Base-by-base conservation (phyloP, 2,329 filamentous ascomycete species). In the Hymenoscyphus albidus region DNA sequence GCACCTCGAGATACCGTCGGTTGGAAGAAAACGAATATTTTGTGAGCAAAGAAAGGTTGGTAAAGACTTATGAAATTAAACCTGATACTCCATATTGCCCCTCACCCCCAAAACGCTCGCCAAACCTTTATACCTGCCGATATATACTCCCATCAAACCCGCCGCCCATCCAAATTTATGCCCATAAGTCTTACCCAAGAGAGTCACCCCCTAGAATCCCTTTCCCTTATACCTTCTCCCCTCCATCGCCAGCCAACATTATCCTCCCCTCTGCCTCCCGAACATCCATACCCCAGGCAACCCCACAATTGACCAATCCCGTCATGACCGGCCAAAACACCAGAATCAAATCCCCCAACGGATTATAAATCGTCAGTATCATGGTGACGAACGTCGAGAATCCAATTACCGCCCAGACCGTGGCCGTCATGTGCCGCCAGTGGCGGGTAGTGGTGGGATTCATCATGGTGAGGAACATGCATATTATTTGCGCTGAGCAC, bases 291-390 rank as follows among this genome's bases (percentile, higher is more conserved):
- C 18, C 13, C 18, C 40, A 7, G 7, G 12, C n/a, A 3, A 14
- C 38, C 38, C 32, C 14, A 40, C 57, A 59, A n/a, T 22, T 40
- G 16, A 27, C 57, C 1, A 22, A 27, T n/a, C 57, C 57, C 57
- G 38, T 59, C 38, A 59, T 59, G 5, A 59, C 38, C 16, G 57
- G 57, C 57, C 57, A 59, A 40, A 59, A 38, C 5, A 59, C 57
- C 16, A 59, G 22, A 6, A 59, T 38, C 12, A 38, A 14, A 59
- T 59, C 57, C 5, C 18, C 18, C 32, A 59, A 22, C 14, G 32
- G 38, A 10, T 27, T 22, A 38, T 39, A 35, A 40, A 38, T 35
- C 10, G 57, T n/a, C 32, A 59, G n/a, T 4, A 59, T 18, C 32
- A 59, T 27, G 2, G 22, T 39, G 2, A 22, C 14, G 5, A 38